phyloP scores from a whole-genome alignment of 2,329 filamentous ascomycete species.

The Trichoderma citrinoviride region DNA sequence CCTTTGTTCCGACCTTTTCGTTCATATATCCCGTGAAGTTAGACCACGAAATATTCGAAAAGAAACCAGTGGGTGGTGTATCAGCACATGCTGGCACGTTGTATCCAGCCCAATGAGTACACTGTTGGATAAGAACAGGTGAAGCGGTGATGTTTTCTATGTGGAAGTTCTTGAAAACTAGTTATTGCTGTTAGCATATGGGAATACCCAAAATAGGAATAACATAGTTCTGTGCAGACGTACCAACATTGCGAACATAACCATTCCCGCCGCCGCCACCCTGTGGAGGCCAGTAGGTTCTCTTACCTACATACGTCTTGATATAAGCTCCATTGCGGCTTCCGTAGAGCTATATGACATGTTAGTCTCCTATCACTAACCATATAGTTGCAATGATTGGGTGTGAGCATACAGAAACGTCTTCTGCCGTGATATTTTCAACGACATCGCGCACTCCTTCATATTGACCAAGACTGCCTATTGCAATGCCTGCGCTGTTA shows the following conservation, averaged over 20 bases:
- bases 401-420: neutral
- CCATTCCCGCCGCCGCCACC: constrained; percentile 5
- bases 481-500: constrained; percentile 10
- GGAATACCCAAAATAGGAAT: neutral
- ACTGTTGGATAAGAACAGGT: constrained; percentile 1
- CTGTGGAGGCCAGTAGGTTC: constrained; percentile 1
- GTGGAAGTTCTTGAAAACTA: constrained; percentile 2
- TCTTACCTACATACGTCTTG: constrained; percentile 4
- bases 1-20: neutral
- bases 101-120: constrained; percentile 6
- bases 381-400: too few relatives aligned
- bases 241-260: constrained; percentile 6
- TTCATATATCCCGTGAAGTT: constrained; percentile 13
- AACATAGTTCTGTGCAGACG: neutral
- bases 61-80: constrained; percentile 3
- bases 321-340: constrained; percentile 13
- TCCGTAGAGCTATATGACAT: neutral
- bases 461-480: constrained; percentile 8
- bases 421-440: constrained; percentile 14
- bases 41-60: constrained; percentile 5
- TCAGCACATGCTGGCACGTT: constrained; percentile 6
- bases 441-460: constrained; percentile 11
- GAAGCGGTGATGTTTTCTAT: constrained; percentile 9
- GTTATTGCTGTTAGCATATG: neutral
- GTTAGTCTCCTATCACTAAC: too few relatives aligned